Evolutionary conservation across 768 basidiomycete species (phyloP), one percentile per base, ranked within the genome.

Genomic region (Suillus americanus): DNA sequence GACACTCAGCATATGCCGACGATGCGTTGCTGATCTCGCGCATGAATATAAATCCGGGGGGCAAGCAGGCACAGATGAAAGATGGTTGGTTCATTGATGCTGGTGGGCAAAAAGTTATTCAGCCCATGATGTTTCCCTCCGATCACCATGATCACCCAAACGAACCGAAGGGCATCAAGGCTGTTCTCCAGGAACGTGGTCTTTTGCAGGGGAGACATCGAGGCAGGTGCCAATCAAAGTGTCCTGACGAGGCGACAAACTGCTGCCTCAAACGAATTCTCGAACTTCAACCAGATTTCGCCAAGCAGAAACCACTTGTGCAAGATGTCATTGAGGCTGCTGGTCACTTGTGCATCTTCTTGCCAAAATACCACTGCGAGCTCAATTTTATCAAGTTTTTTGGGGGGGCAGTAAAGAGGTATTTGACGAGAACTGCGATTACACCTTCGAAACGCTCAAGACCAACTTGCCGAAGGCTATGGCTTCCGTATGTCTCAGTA

Each of bases 261-360:
- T 81, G 80, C 65, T 80, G 77, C 69, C 0, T 63, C 5, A 65
- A 70, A 30, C 70, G 64, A 9, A 69, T 79, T 5, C 73, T 77
- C 0, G 61, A 67, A 25, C 48, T 43, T 16, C 74, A 77, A 50
- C 65, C 67, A 2, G 75, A 77, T 64, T 77, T 76, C 33, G 43
- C 23, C 18, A 68, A 72, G n/a, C 67, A 54, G 66, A 72, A 45
- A 59, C 64, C 18, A 75, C 75, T 63, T 65, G 69, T 48, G 62
- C 30, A 33, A 50, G 68, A 72, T 13, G 53, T 66, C 2, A 75
- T 77, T 38, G 68, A 73, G 48, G 62, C 30, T 9, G 63, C 66
- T 18, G 76, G 75, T 1, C 76, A 78, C 63, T 8, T 73, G 8
- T 77, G 75, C 63, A 59, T 71, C 13, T 75, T 77, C 55, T 55